phyloP scores from a whole-genome alignment of 2,329 filamentous ascomycete genomes.

The Aurifilum marmelostoma region DNA sequence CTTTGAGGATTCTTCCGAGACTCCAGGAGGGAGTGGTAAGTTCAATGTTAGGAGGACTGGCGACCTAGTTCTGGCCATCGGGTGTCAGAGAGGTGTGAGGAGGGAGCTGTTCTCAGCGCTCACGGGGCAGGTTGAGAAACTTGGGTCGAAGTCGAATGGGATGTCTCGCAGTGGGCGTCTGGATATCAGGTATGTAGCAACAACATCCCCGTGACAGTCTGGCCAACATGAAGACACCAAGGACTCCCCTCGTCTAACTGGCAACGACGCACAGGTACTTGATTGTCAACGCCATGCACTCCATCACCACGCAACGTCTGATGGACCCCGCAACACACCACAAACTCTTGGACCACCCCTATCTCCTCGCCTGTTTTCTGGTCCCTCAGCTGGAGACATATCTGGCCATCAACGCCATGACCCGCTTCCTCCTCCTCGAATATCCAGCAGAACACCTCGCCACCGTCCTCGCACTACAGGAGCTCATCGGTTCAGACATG shows the following conservation, averaged over 20 bases:
- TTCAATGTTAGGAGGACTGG: constrained; percentile 41
- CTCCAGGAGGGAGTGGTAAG: constrained; percentile 29
- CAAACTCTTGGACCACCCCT: constrained; percentile 58
- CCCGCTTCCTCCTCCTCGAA: constrained; percentile 62
- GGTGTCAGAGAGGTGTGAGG: constrained; percentile 58
- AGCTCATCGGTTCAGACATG: constrained; percentile 57
- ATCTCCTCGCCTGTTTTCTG: constrained; percentile 59
- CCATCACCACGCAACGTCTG: constrained; percentile 55
- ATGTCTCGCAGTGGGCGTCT: constrained; percentile 57
- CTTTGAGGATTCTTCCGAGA: constrained; percentile 45
- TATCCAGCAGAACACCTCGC: constrained; percentile 60
- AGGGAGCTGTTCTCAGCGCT: constrained; percentile 53
- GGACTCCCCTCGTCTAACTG: no score
- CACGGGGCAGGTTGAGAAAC: constrained; percentile 55
- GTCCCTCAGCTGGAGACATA: constrained; percentile 65
- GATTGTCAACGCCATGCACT: constrained; percentile 63
- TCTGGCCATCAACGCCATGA: constrained; percentile 54
- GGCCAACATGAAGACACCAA: no score
- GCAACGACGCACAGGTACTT: constrained; percentile 51
- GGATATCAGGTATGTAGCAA: constrained; percentile 60
- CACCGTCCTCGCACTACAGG: constrained; percentile 61
- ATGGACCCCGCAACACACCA: constrained; percentile 51
- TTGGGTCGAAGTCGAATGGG: constrained; percentile 55
- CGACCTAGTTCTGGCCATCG: constrained; percentile 64
- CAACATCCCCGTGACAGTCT: not conserved